phyloP scores from a whole-genome alignment of 176 grass and related monocot genomes.

The Lolium multiflorum region DNA sequence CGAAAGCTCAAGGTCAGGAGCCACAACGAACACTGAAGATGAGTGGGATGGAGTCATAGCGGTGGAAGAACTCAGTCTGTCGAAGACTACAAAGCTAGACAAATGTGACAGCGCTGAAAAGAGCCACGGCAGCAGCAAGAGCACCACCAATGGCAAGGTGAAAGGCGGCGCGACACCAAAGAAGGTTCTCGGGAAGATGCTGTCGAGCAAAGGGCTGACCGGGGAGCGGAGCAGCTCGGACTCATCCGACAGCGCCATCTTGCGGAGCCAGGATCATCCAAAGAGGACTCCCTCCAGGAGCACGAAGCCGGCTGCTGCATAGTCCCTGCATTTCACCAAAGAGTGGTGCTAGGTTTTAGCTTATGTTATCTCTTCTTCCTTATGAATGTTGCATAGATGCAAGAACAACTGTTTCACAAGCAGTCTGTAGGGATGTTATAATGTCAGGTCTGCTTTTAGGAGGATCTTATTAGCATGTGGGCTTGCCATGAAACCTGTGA shows the following conservation, averaged over 20 bases:
- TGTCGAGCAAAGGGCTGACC: constrained; percentile 61
- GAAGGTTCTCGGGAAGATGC: constrained; percentile 67
- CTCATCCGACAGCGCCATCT: constrained; percentile 68
- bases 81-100: constrained; percentile 47
- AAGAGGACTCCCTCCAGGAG: constrained; percentile 60
- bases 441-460: constrained; percentile 54
- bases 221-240: constrained; percentile 78
- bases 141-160: constrained; percentile 48
- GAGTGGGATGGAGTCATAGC: constrained; percentile 69
- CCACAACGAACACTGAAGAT: constrained; percentile 93
- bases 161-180: constrained; percentile 55
- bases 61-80: constrained; percentile 54
- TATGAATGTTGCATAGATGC: constrained; percentile 57
- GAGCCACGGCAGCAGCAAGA: constrained; percentile 43
- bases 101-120: constrained; percentile 24
- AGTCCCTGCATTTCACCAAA: constrained; percentile 22
- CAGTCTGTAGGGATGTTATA: constrained; percentile 46
- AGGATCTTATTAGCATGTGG: constrained; percentile 50
- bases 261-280: constrained; percentile 51
- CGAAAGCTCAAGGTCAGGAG: constrained; percentile 86
- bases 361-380: constrained; percentile 34
- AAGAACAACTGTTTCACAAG: constrained; percentile 50
- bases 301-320: constrained; percentile 47
- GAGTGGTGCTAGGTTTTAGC: constrained; percentile 48
- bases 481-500: constrained; percentile 42